Percentiles rank a stretch among this genome's conserved stretches.
phyloP scores from a whole-genome alignment of 1,284 basidiomycete species.

The Trichosporon faecale region DNA sequence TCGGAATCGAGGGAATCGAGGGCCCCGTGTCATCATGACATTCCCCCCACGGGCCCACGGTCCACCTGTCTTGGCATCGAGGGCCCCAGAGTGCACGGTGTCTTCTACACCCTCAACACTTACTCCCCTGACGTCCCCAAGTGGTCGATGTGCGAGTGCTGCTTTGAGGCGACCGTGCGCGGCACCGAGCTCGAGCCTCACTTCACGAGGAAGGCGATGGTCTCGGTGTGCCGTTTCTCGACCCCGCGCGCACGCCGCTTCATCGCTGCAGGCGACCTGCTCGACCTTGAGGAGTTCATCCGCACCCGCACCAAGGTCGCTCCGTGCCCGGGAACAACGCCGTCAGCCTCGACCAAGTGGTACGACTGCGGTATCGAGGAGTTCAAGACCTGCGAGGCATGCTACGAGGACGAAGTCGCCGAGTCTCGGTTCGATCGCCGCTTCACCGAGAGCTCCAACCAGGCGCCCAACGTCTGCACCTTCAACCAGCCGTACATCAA shows the following conservation, averaged over 20 bases:
- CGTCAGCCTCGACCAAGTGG: background rate
- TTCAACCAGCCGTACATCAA: slow-evolving; percentile 2
- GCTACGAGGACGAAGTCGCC: slow-evolving; percentile 1
- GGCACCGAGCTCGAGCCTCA: background rate
- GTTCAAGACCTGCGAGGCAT: slow-evolving; percentile 7
- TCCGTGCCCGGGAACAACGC: background rate
- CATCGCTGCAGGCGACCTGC: background rate
- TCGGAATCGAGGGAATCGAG: background rate
- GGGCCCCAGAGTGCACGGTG: slow-evolving; percentile 11
- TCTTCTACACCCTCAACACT: background rate
- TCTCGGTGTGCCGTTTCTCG: background rate
- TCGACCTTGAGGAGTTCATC: background rate
- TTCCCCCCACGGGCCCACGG: background rate
- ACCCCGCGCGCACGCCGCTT: background rate
- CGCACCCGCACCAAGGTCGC: background rate
- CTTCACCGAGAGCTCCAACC: background rate
- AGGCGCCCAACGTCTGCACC: background rate
- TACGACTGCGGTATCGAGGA: slow-evolving; percentile 3
- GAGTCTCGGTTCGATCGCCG: background rate
- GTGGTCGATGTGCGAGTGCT: slow-evolving; percentile 1
- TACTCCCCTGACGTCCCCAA: background rate
- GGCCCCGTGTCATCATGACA: background rate
- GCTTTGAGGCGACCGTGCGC: background rate
- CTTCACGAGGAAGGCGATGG: background rate
- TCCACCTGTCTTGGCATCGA: slow-evolving; percentile 5